These are phyloP conservation scores for Dipteronia dyeriana DNA, from an alignment of 345 rosid species.

Conservation along the genomic window DNA sequence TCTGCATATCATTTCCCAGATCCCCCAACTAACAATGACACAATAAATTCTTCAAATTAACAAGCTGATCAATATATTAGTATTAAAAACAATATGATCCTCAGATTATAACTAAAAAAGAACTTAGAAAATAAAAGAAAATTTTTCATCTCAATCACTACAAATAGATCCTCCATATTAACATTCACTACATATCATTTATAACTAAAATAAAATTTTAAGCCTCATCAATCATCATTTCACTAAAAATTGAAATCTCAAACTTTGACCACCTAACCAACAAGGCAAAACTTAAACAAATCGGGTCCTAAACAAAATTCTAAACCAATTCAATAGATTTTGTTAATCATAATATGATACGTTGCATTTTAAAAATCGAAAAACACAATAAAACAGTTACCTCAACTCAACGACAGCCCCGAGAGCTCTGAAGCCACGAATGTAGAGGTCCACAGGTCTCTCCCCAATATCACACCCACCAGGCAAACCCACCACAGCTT, in stretches of 20 bases:
- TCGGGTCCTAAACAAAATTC: too few species aligned
- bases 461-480: slow-evolving; percentile 43
- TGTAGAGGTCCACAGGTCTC: slow-evolving; percentile 36
- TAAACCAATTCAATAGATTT: neutral
- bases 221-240: too few species aligned
- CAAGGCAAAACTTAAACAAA: too few species aligned
- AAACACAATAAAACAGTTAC: neutral
- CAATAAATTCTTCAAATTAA: neutral
- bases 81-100: neutral
- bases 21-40: neutral
- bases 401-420: slow-evolving; percentile 34
- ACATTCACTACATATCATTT: too few species aligned
- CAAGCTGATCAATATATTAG: neutral
- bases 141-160: too few species aligned
- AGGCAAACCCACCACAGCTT: slow-evolving; percentile 35
- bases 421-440: slow-evolving; percentile 37
- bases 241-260: too few species aligned
- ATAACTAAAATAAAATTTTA: too few species aligned
- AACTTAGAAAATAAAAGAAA: too few species aligned
- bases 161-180: too few species aligned
- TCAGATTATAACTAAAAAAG: neutral
- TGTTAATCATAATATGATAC: neutral
- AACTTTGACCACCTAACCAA: too few species aligned
- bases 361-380: neutral
- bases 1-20: neutral